Evolutionary conservation across 164 flowering plant species (phyloP).

Genomic region (Liquidambar formosana): DNA sequence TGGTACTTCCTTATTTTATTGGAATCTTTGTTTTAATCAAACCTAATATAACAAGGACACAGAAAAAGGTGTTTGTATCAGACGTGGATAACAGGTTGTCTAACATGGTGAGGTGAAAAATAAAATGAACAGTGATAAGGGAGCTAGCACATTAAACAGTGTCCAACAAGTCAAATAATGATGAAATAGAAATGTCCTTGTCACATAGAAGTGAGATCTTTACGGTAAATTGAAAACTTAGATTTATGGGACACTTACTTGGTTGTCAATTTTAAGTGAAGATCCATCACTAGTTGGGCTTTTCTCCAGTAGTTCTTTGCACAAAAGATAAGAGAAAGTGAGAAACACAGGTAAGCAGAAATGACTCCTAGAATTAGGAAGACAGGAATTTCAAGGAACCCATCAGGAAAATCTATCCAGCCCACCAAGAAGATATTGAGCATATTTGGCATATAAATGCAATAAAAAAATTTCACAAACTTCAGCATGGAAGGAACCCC

Average conservation of each 20-base stretch:
- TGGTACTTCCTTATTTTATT: neutral
- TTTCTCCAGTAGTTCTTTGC: constrained; percentile 30
- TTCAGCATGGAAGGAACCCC: neutral
- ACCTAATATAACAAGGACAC: neutral
- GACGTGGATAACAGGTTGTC: neutral
- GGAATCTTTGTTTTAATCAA: neutral
- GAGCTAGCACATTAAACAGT: too few species aligned
- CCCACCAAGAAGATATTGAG: neutral
- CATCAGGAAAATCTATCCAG: neutral
- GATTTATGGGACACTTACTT: constrained; percentile 39
- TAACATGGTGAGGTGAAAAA: too few species aligned
- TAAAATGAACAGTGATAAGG: too few species aligned
- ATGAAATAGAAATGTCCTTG: neutral
- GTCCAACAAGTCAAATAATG: neutral
- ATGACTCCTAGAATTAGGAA: too few species aligned
- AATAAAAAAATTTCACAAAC: neutral
- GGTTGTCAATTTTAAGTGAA: constrained; percentile 29
- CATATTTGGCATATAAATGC: neutral
- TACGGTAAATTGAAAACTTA: neutral
- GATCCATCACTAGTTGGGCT: constrained; percentile 21
- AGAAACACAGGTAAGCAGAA: neutral
- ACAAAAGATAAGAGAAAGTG: constrained; percentile 7
- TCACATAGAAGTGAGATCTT: neutral
- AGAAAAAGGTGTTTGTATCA: neutral
- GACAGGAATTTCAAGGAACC: neutral